Percentiles rank a stretch among this genome's conserved stretches.
Evolutionary conservation across 257 asterid species (phyloP).

Genomic region (Solanum ossicruentum): DNA sequence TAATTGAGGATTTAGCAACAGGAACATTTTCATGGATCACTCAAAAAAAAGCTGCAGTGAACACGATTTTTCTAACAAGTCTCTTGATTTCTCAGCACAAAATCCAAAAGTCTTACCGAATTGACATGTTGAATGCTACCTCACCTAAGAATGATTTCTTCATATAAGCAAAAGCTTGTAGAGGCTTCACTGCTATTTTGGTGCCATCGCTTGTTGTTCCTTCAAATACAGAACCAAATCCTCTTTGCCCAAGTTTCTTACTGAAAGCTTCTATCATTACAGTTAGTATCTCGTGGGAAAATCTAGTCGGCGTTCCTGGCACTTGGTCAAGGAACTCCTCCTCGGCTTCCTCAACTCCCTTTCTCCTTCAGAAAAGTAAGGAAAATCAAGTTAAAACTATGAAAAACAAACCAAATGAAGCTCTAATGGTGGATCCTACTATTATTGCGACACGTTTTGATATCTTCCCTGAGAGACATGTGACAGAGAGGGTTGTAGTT

Average conservation of each 20-base stretch:
- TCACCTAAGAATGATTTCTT: constrained; percentile 5
- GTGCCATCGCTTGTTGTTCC: constrained; percentile 1
- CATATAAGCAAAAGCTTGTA: neutral
- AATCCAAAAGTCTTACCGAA: neutral
- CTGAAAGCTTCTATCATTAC: constrained; percentile 1
- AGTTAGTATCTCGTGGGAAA: constrained; percentile 1
- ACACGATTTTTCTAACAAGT: neutral
- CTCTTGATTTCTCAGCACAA: constrained; percentile 2
- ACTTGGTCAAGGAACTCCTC: neutral
- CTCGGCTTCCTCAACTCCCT: neutral
- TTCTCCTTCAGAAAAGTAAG: neutral
- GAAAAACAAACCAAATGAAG: neutral
- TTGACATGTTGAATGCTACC: constrained; percentile 11
- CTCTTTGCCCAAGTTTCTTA: constrained; percentile 11
- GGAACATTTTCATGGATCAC: too few relatives aligned
- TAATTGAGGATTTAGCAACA: too few relatives aligned
- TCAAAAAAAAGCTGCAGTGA: too few relatives aligned
- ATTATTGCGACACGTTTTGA: neutral
- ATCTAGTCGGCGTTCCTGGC: constrained; percentile 14
- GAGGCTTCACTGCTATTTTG: constrained; percentile 5
- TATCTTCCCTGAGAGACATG: neutral
- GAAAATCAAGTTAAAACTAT: neutral
- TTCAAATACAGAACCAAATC: constrained; percentile 14
- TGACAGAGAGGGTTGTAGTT: neutral
- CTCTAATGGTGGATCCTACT: neutral